phyloP scores from a whole-genome alignment of 495 filamentous ascomycete genomes.

The Trichoderma orchidacearum region DNA sequence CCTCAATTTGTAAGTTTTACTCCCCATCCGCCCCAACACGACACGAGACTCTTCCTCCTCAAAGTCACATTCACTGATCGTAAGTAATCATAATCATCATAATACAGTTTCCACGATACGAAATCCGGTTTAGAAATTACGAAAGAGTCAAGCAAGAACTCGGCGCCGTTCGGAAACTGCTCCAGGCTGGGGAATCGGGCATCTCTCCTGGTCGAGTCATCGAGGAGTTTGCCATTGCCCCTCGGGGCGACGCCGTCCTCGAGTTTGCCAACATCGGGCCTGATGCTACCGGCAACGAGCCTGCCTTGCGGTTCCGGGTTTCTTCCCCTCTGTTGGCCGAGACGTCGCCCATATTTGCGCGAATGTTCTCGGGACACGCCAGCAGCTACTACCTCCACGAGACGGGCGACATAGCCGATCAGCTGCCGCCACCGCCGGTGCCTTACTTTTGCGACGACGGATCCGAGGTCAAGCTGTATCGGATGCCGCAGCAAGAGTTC shows the following conservation, averaged over 20 bases:
- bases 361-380: constrained; percentile 13
- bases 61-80: neutral
- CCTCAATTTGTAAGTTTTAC: constrained; percentile 11
- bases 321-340: constrained; percentile 22
- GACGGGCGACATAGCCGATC: constrained; percentile 9
- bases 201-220: constrained; percentile 8
- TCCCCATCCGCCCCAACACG: no score
- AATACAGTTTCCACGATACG: constrained; percentile 7
- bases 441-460: constrained; percentile 16
- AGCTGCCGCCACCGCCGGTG: constrained; percentile 17
- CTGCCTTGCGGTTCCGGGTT: constrained; percentile 22
- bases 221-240: constrained; percentile 10
- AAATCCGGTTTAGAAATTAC: constrained; percentile 14
- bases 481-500: constrained; percentile 25
- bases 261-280: constrained; percentile 20
- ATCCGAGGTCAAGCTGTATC: constrained; percentile 16
- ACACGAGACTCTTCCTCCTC: no score
- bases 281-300: constrained; percentile 6
- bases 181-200: constrained; percentile 7
- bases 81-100: neutral
- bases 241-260: constrained; percentile 19
- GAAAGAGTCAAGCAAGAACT: constrained; percentile 12
- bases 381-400: neutral
- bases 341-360: constrained; percentile 21
- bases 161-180: constrained; percentile 4